Conservation (phyloP, 192 early-diverging fungal species). For the Entomortierella chlamydospora region DNA sequence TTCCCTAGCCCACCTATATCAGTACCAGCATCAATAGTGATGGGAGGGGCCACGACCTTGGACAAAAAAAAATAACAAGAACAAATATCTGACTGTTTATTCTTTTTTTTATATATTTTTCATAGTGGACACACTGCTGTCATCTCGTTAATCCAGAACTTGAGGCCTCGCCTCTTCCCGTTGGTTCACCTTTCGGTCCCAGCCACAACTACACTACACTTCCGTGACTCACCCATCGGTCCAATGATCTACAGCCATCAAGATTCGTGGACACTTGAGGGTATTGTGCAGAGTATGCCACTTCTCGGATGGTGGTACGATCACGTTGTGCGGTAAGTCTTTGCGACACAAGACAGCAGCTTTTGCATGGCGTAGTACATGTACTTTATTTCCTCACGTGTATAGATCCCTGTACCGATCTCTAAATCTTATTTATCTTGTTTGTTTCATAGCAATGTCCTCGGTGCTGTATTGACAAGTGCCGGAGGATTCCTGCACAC, state of each 20-base stretch:
- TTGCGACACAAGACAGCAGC: too few species aligned
- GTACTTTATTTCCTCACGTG: neutral
- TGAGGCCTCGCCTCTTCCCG: conserved; percentile 64
- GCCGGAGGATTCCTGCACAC: conserved; percentile 63
- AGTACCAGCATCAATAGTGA: too few species aligned
- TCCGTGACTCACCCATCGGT: conserved; percentile 57
- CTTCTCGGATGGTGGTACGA: conserved; percentile 68
- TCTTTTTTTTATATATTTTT: neutral
- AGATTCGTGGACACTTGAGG: conserved; percentile 70
- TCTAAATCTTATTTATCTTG: neutral
- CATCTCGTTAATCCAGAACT: conserved; percentile 58
- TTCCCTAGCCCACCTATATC: too few species aligned
- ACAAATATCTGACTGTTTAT: neutral
- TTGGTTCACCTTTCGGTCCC: conserved; percentile 60
- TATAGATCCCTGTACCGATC: neutral
- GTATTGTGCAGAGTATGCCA: conserved; percentile 64
- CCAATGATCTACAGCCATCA: conserved; percentile 65
- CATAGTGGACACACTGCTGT: conserved; percentile 61
- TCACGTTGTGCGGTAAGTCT: conserved; percentile 57
- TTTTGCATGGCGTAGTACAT: too few species aligned
- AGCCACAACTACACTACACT: conserved; percentile 59
- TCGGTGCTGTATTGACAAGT: conserved; percentile 61
- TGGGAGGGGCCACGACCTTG: too few species aligned
- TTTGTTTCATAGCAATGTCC: conserved; percentile 31
- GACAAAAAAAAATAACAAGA: too few species aligned